Evolutionary conservation across 352 stramenopile species (phyloP), one percentile per base, ranked within the genome.

Genomic region (Phytophthora pinifolia): DNA sequence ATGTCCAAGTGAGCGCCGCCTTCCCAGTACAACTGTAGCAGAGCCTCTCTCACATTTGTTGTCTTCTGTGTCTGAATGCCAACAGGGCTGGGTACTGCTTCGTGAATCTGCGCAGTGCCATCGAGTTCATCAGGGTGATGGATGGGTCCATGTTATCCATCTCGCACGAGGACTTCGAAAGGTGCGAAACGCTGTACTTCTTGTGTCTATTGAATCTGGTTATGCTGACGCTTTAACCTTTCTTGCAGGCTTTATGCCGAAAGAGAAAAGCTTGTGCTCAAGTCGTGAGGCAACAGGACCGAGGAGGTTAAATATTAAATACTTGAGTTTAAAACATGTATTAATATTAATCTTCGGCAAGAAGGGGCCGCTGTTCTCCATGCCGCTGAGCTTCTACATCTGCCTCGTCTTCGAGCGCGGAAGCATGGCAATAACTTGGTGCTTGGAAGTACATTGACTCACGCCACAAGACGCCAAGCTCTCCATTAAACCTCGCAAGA

Each of bases 41-140:
- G n/a, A n/a, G 6, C 22, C 22, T 27, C 22, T 27, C 22, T 27
- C 22, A 27, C 22, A 4, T 27, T 27, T 27, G n/a, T 25, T 33
- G 3, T 35, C 34, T 39, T 17, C 56, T 42, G 8, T 54, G 31
- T 31, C n/a, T n/a, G n/a, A n/a, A n/a, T n/a, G n/a, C n/a, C n/a
- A n/a, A 5, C 44, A 94, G 84, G 55, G 79, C 83, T 31, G 89
- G 89, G 17, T 97, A 97, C 51, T 97, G 89, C 49, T 96, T 97
- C 59, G 88, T 96, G 5, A 97, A 97, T 43, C 65, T 97, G 17
- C 83, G 88, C 15, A 96, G 86, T 34, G 89, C 89, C 0, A 76
- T 97, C 49, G 89, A 96, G 53, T 97, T 97, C 59, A 88, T 97
- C 36, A 79, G 71, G 46, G 88, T 95, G 27, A 77, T 94, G 27